Evolutionary conservation across 192 early-diverging fungal genomes (phyloP).

Genomic region (Coemansia sp.): DNA sequence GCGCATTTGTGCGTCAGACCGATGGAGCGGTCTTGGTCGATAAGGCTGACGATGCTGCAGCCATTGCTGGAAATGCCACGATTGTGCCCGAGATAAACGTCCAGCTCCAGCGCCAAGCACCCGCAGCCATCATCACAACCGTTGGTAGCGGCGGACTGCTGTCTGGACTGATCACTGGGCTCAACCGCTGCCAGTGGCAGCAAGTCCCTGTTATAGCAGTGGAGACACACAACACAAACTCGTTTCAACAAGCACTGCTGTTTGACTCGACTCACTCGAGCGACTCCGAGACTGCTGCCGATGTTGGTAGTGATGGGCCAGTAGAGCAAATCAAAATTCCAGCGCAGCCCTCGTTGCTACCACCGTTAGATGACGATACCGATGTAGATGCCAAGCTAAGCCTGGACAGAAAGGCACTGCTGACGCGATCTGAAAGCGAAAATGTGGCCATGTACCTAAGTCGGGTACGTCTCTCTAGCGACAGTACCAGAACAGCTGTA

Average conservation of each 20-base stretch:
- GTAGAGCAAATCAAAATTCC: constrained; percentile 24
- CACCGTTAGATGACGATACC: constrained; percentile 62
- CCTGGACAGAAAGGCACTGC: neutral
- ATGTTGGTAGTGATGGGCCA: constrained; percentile 9
- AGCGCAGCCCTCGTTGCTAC: constrained; percentile 59
- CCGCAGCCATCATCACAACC: constrained; percentile 66
- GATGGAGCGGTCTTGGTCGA: constrained; percentile 49
- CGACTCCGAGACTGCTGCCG: constrained; percentile 5
- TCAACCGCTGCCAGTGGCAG: constrained; percentile 64
- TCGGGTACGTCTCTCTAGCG: constrained; percentile 13
- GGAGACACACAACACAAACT: constrained; percentile 75
- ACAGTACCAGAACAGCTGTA: neutral
- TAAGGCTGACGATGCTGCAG: constrained; percentile 59
- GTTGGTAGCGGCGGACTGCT: constrained; percentile 77
- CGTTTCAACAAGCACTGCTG: constrained; percentile 68
- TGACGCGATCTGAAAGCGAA: constrained; percentile 18
- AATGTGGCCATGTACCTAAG: constrained; percentile 5
- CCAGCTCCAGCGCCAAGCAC: constrained; percentile 62
- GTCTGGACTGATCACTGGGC: constrained; percentile 68
- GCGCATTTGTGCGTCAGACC: constrained; percentile 32
- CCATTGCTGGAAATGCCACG: constrained; percentile 66
- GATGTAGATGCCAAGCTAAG: constrained; percentile 39
- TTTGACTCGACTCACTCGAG: constrained; percentile 44
- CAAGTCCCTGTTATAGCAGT: constrained; percentile 74
- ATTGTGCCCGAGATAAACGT: constrained; percentile 67